Evolutionary conservation across 78 protist genomes (phyloP), one percentile per base, ranked within the genome.

Genomic region (Polysphondylium violaceum): DNA sequence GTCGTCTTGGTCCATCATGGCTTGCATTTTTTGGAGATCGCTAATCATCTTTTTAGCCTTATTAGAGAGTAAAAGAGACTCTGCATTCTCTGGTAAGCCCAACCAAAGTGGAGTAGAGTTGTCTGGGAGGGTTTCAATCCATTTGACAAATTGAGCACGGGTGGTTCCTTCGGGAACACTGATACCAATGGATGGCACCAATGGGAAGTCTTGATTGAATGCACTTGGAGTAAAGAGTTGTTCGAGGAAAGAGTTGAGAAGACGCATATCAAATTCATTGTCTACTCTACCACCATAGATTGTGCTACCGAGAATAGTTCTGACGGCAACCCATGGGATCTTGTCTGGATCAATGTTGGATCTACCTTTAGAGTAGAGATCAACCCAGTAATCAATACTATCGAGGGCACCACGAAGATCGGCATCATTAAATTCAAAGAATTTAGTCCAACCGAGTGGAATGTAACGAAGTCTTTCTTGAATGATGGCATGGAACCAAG

Each of bases 391-490:
- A 72, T 98, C 98, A 33, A 98, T 71, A 19, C 97, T 51, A 38
- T 93, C 96, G 9, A 95, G n/a, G 6, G 98, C 98, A n/a, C 90
- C 36, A 27, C 94, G 95, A 14, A 91, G 86, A 74, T 99, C 99
- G 9, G 94, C 67, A 38, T 97, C 99, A 41, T 74, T 83, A 67
- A 96, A 99, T 81, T 98, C 99, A 96, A 95, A 98, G 55, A 38
- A 16, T 96, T 97, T 94, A 21, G 96, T 50, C 99, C 99, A 99
- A 64, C 99, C 99, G 12, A 95, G 64, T 23, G 99, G 99, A 14
- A 78, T 65, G 73, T 97, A 98, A 36, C 99, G 92, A 29, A 97
- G 77, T 59, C 99, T 92, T 78, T 97, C 99, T 55, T 76, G 94
- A 59, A 98, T 44, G 27, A 98, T 67, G 33, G 98, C 96, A 71